phyloP scores from a whole-genome alignment of 148 eudicot genomes.

The Selenicereus undatus region DNA sequence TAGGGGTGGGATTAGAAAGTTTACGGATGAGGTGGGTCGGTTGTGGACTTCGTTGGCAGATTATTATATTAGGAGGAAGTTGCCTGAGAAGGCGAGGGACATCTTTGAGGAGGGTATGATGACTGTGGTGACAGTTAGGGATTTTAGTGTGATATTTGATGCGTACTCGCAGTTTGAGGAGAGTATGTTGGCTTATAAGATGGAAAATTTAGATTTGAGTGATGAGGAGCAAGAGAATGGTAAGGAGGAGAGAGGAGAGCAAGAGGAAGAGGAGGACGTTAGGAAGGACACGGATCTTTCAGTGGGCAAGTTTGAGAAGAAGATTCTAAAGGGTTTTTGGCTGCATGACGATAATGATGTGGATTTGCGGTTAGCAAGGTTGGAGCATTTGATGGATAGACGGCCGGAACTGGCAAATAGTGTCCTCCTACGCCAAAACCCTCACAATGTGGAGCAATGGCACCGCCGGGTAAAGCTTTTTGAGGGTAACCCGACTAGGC shows the following conservation, averaged over 20 bases:
- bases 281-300: conserved; percentile 45
- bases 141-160: conserved; percentile 88
- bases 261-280: conserved; percentile 53
- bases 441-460: conserved; percentile 99
- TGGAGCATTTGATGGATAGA: conserved; percentile 77
- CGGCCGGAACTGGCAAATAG: conserved; percentile 91
- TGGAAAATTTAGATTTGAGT: conserved; percentile 61
- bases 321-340: conserved; percentile 63
- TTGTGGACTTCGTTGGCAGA: conserved; percentile 89
- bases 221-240: conserved; percentile 49
- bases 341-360: conserved; percentile 72
- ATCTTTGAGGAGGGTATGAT: conserved; percentile 93
- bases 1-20: conserved; percentile 92
- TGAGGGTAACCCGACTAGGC: conserved; percentile 83
- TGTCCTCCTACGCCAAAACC: conserved; percentile 92
- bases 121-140: conserved; percentile 84
- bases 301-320: conserved; percentile 51
- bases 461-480: conserved; percentile 89
- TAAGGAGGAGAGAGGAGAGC: conserved; percentile 30
- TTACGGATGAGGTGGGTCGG: conserved; percentile 93
- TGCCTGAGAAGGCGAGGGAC: conserved; percentile 85
- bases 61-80: conserved; percentile 76
- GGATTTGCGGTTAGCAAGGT: conserved; percentile 68
- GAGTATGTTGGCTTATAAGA: conserved; percentile 72
- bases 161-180: conserved; percentile 93